A percentile compares a stretch with the other conserved stretches of the same genome.
Evolutionary conservation across 441 rosid species (phyloP).

Genomic region (Heliophila coronopifolia): DNA sequence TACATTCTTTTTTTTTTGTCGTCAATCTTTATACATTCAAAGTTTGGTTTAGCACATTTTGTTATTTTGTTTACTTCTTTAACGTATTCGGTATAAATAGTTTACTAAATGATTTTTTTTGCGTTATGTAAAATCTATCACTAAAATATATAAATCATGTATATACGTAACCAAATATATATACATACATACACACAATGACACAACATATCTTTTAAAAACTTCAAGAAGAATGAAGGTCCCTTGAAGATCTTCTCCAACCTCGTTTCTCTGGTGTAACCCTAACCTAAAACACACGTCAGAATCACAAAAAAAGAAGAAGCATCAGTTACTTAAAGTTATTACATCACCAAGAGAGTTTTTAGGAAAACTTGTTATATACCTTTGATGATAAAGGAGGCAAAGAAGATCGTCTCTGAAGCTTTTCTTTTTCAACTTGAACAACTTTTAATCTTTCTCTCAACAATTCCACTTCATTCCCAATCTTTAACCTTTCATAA

Average conservation of each 20-base stretch:
- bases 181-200: no score
- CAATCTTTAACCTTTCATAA: conserved; percentile 64
- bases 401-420: conserved; percentile 44
- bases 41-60: no score
- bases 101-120: no score
- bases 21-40: no score
- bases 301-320: background rate
- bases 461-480: conserved; percentile 63
- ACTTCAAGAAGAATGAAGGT: conserved; percentile 25
- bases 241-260: conserved; percentile 35
- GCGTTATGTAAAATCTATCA: no score
- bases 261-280: conserved; percentile 35
- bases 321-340: no score
- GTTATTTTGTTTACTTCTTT: no score
- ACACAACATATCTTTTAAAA: no score
- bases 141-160: no score
- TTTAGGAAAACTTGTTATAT: conserved; percentile 1
- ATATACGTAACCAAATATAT: no score
- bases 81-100: no score
- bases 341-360: background rate
- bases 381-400: conserved; percentile 58
- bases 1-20: no score
- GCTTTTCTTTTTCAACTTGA: conserved; percentile 58
- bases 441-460: conserved; percentile 61
- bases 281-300: conserved; percentile 35